Evolutionary conservation across 202 grass and related monocot species (phyloP), one percentile per base, ranked within the genome.

Genomic region (Brachypodium distachyon): DNA sequence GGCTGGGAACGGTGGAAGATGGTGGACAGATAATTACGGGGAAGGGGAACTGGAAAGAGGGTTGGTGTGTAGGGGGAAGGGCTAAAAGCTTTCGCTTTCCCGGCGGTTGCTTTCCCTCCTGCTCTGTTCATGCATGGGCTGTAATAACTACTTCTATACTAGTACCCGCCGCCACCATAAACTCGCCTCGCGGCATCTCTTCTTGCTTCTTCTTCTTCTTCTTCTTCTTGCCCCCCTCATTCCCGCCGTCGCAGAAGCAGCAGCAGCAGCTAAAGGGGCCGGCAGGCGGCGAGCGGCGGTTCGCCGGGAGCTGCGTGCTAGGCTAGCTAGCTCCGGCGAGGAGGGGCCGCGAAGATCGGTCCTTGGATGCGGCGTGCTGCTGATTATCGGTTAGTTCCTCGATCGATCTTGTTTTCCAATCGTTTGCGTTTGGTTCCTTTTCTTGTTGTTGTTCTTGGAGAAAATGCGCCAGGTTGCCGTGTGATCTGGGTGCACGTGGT

Each of bases 71-170:
- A 31, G 73, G 26, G 80, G 56, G 70, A 27, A 46, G 18, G 67
- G 37, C 49, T 34, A 60, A 55, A 87, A 57, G 83, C 77, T 82
- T 86, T 96, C 86, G 81, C 89, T 92, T 87, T 92, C 73, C 78
- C 37, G 56, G 61, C 82, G 65, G 73, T 84, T 88, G 83, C 81
- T 87, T 84, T 91, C 84, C 67, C 76, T 63, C 54, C 23, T 27
- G 50, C 60, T 48, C 61, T 36, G 38, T 2, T 17, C 22, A 23
- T 28, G 54, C 82, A 79, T 88, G 85, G 67, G 39, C 63, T 44
- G 7, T 27, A 26, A 78, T 84, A 91, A 76, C 83, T 84, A 80
- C 37, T 84, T 58, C 33, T 61, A 61, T 51, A 48, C 53, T 34
- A 50, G 32, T 70, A 1, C 46, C 53, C 13, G 22, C 53, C 25